Evolutionary conservation across 441 rosid species (phyloP).

Genomic region (Populus hybrid): DNA sequence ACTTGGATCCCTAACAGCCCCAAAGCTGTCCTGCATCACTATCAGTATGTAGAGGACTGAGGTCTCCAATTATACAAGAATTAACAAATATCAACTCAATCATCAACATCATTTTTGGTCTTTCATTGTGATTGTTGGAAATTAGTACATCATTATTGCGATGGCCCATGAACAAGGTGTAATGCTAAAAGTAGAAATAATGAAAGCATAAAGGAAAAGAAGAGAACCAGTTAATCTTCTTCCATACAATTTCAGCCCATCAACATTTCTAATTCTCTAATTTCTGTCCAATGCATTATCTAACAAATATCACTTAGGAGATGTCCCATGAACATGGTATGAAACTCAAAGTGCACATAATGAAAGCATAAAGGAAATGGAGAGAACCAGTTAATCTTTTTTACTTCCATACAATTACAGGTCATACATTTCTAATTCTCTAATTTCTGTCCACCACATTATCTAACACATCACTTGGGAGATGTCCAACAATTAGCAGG

Average conservation of each 20-base stretch:
- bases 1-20: not conserved
- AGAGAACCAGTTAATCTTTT: not conserved
- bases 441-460: not conserved
- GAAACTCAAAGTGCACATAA: not conserved
- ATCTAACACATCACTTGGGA: not conserved
- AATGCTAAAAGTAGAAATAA: not conserved
- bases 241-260: not conserved
- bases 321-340: not conserved
- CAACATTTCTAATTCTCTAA: not conserved
- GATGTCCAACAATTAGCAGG: not conserved
- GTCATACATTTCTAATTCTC: not conserved
- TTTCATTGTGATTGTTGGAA: not conserved
- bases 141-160: not conserved
- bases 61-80: not conserved
- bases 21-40: not conserved
- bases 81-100: not conserved
- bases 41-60: too few relatives aligned
- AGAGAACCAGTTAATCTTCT: not conserved
- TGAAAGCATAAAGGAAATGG: not conserved
- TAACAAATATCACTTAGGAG: not conserved
- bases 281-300: not conserved
- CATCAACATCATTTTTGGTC: not conserved
- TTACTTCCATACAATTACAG: not conserved
- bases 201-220: not conserved
- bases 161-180: not conserved